Base-by-base conservation (phyloP, 2,329 filamentous ascomycete genomes). In the Xylariaceae sp. region DNA sequence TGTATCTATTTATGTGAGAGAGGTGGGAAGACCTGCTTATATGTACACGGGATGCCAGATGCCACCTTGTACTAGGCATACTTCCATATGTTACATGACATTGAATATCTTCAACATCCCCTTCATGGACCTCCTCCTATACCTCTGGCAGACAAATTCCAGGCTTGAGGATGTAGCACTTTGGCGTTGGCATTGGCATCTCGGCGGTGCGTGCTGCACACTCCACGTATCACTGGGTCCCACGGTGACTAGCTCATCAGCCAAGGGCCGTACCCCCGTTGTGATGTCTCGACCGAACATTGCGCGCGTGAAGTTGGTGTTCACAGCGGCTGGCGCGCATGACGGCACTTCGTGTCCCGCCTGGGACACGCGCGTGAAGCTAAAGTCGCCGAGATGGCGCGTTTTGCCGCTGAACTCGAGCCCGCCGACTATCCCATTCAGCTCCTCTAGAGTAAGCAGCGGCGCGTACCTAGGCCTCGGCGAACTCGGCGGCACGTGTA, bases 391-490 rank as follows among this genome's bases (percentile, higher is more conserved):
- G 53, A 81, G 83, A 65, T 89, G 86, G 1, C 86, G 77, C 1
- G 87, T 86, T 55, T 81, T 78, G 8, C 87, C 87, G 20, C 13
- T n/a, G n/a, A 13, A n/a, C 18, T 26, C 23, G 10, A 3, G 10
- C 1, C 21, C 35, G 6, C 9, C 13, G 11, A 60, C 59, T 21
- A 81, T 73, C 7, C 7, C 13, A 30, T 7, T 13, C 15, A 20
- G 24, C n/a, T 18, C 27, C 15, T 35, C n/a, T 5, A 24, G 7
- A n/a, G 33, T 29, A 2, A 27, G 11, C 48, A 92, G 79, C 4
- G 83, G 78, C 0, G 81, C 78, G 65, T 91, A 91, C 0, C 86
- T 87, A n/a, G 1, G 87, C 83, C 0, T 72, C 64, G 2, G 75
- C 73, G 69, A 91, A 91, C 0, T 71, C 69, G 8, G 80, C 64